Conservation (phyloP, 2,329 filamentous ascomycete species). For the Paecilomyces niveus region DNA sequence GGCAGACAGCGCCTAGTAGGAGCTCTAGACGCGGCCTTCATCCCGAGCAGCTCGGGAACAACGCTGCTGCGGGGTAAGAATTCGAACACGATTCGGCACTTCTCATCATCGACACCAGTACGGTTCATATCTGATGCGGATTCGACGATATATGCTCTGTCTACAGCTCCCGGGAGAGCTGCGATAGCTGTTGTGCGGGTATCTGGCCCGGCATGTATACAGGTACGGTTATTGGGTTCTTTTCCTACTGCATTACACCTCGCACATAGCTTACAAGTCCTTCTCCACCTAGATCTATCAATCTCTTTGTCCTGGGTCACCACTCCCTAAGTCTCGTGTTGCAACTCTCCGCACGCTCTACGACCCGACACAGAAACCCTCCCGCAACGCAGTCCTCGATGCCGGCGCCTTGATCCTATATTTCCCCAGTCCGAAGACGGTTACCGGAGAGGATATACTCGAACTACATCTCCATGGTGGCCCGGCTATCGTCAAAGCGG, state of each 20-base stretch:
- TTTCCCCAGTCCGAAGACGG: slow-evolving; percentile 73
- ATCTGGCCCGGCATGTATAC: slow-evolving; percentile 68
- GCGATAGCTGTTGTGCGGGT: slow-evolving; percentile 87
- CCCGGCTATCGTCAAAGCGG: slow-evolving; percentile 77
- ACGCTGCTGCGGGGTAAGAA: neutral
- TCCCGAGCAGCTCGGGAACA: neutral
- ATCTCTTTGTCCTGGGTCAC: slow-evolving; percentile 49
- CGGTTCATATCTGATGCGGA: slow-evolving; percentile 19
- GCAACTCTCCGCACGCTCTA: slow-evolving; percentile 71
- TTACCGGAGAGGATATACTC: slow-evolving; percentile 86
- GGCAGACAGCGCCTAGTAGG: neutral
- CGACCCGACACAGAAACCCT: slow-evolving; percentile 42
- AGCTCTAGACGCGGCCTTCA: neutral
- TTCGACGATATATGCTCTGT: slow-evolving; percentile 82
- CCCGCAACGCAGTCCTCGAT: slow-evolving; percentile 53
- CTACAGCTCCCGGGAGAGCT: slow-evolving; percentile 74
- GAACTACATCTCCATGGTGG: slow-evolving; percentile 95
- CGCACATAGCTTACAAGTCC: neutral
- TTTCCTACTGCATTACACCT: neutral
- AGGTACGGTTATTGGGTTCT: slow-evolving; percentile 41
- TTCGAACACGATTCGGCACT: slow-evolving; percentile 8
- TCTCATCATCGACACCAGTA: slow-evolving; percentile 13
- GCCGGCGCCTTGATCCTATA: slow-evolving; percentile 72
- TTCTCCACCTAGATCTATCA: slow-evolving; percentile 54
- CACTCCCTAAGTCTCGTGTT: slow-evolving; percentile 51